Percentiles rank a stretch among this genome's conserved stretches.
Conservation (phyloP, 352 stramenopile species). For the Nothophytophthora sp. region DNA sequence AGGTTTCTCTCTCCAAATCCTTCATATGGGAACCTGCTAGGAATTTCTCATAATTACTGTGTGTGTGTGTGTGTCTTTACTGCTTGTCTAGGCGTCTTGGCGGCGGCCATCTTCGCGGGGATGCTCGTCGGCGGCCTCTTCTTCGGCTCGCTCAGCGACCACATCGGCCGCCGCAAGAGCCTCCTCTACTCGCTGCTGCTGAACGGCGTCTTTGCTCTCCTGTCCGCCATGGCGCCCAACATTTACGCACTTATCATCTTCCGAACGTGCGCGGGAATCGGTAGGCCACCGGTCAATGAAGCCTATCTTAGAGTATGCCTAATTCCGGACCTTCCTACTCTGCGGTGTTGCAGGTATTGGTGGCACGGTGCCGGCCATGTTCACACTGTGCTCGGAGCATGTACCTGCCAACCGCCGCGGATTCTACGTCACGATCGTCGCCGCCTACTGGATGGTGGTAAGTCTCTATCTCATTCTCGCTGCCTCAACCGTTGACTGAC, state of each 20-base stretch:
- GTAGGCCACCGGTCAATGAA: conserved; percentile 28
- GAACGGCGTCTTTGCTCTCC: conserved; percentile 75
- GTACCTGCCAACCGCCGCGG: conserved; percentile 73
- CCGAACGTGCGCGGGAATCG: conserved; percentile 62
- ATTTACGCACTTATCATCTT: conserved; percentile 67
- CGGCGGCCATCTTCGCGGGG: conserved; percentile 87
- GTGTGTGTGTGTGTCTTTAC: no score
- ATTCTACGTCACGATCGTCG: conserved; percentile 87
- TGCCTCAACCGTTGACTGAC: neutral
- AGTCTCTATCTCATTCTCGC: no score
- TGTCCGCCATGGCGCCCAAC: conserved; percentile 73
- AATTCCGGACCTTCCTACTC: neutral
- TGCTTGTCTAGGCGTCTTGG: conserved; percentile 64
- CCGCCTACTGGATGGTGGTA: conserved; percentile 91
- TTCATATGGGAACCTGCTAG: no score
- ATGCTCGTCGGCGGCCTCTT: conserved; percentile 90
- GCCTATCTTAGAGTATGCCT: no score
- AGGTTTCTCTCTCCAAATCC: no score
- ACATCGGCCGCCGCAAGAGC: conserved; percentile 68
- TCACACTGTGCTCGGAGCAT: conserved; percentile 88
- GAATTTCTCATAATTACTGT: no score
- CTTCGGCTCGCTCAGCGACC: conserved; percentile 77
- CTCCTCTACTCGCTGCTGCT: conserved; percentile 80
- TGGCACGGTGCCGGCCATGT: conserved; percentile 84
- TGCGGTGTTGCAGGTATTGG: conserved; percentile 65